Evolutionary conservation across 352 stramenopile genomes (phyloP), one percentile per base, ranked within the genome.

Genomic region (Globisporangium alternatum): DNA sequence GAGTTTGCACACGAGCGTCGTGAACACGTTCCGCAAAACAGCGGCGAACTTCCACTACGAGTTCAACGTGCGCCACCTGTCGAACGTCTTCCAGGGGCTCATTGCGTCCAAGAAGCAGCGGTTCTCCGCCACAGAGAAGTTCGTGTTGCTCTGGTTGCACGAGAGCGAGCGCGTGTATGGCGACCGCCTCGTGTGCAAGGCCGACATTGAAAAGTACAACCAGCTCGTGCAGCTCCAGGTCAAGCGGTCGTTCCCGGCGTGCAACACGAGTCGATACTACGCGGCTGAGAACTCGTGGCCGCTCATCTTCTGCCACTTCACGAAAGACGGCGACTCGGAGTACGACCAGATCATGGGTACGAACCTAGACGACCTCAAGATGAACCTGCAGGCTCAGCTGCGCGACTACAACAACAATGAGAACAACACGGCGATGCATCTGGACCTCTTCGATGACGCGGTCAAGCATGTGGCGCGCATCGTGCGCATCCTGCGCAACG

Each of bases 21-120:
- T 93, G 19, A 80, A 89, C 44, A 97, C 89, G 13, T 96, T 99
- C 74, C 80, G 90, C n/a, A 98, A 98, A 70, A 98, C 94, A 0
- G 95, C 96, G 4, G 84, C 86, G 6, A 99, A 99, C 66, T 99
- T 99, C 67, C 96, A 99, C 78, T 99, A 99, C 75, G 94, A 99
- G 76, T 99, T 99, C 71, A 98, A 98, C 57, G 96, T 99, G 47
- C 90, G 96, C 5, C 91, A 99, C 69, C 80, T 99, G 31, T 96
- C 83, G 39, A 98, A 98, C 62, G 91, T 99, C 0, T 99, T 99
- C 71, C 96, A 99, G 70, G 96, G 96, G 5, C 75, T 99, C 22
- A 95, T 99, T 35, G 89, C 96, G 0, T 96, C 90, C 2, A 94
- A 97, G 59, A 96, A 96, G 49, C 80, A 94, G 52, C 90, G 97